phyloP scores from a whole-genome alignment of 306 rosid genomes.

The Dryas alaskensis region DNA sequence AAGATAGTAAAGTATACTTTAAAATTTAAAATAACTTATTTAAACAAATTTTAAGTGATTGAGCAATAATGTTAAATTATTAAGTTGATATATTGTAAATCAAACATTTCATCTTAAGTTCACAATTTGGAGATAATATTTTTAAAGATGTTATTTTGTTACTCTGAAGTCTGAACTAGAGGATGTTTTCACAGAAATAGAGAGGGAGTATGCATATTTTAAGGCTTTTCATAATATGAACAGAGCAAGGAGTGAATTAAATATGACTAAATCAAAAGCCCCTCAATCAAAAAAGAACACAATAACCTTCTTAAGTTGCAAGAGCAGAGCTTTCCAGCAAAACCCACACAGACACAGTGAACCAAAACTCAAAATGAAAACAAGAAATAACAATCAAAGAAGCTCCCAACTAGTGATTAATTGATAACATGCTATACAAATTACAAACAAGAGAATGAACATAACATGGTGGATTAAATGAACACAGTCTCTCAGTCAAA shows the following conservation, averaged over 20 bases:
- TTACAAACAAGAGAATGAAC: conserved; percentile 7
- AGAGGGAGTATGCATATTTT: too few species aligned
- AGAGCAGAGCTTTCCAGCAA: background rate
- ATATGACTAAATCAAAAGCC: background rate
- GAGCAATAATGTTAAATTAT: too few species aligned
- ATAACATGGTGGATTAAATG: conserved; percentile 5
- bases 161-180: too few species aligned
- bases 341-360: background rate
- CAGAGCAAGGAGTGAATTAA: background rate
- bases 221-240: background rate
- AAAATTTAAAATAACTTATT: too few species aligned
- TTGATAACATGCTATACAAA: conserved; percentile 25
- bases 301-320: background rate
- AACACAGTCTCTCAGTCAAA: conserved; percentile 35
- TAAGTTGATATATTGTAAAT: too few species aligned
- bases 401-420: conserved; percentile 16
- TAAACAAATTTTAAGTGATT: too few species aligned
- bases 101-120: too few species aligned
- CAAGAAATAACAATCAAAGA: background rate
- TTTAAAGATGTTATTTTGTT: too few species aligned
- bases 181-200: too few species aligned
- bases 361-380: background rate
- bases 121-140: too few species aligned
- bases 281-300: background rate
- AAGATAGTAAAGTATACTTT: too few species aligned